A percentile compares a stretch with the other conserved stretches of the same genome.
phyloP scores from a whole-genome alignment of 2,329 filamentous ascomycete genomes.

The Aschersonia sp. region DNA sequence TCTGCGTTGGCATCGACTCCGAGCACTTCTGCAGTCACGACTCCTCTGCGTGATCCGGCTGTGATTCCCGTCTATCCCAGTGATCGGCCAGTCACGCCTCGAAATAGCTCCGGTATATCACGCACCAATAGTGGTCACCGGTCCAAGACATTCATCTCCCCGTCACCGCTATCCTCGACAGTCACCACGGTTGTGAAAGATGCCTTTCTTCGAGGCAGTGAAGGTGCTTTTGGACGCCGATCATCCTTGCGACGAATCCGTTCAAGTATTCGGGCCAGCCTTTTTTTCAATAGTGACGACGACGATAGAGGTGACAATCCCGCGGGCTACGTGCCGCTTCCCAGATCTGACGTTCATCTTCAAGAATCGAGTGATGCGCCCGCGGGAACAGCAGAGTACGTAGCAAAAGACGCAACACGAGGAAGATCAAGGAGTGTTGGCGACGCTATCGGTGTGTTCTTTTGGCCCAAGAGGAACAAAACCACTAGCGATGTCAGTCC shows the following conservation, averaged over 20 bases:
- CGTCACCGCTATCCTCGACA: conserved; percentile 44
- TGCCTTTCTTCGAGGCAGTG: conserved; percentile 32
- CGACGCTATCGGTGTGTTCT: conserved; percentile 25
- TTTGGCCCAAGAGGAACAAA: conserved; percentile 19
- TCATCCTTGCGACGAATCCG: conserved; percentile 32
- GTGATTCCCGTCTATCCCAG: conserved; percentile 8
- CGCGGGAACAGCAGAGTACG: background rate
- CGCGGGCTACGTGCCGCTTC: conserved; percentile 8
- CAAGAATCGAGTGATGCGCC: conserved; percentile 6
- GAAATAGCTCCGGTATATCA: conserved; percentile 12
- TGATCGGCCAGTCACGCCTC: conserved; percentile 15
- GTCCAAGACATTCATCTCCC: conserved; percentile 38
- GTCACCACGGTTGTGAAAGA: conserved; percentile 44
- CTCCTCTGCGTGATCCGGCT: conserved; percentile 16
- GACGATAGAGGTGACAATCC: conserved; percentile 13
- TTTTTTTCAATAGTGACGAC: conserved; percentile 35
- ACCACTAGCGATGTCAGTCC: conserved; percentile 9
- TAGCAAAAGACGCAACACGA: conserved; percentile 9
- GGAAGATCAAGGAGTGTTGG: conserved; percentile 24
- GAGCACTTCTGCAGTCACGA: conserved; percentile 15
- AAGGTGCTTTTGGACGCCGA: conserved; percentile 22
- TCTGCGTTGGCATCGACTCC: conserved; percentile 10
- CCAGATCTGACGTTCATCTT: conserved; percentile 13
- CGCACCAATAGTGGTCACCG: conserved; percentile 15
- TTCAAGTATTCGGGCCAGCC: conserved; percentile 35